A percentile compares a stretch with the other conserved stretches of the same genome.
These are phyloP conservation scores for Coemansia sp. DNA, from an alignment of 192 early-diverging fungal genomes.

Conservation along the genomic window DNA sequence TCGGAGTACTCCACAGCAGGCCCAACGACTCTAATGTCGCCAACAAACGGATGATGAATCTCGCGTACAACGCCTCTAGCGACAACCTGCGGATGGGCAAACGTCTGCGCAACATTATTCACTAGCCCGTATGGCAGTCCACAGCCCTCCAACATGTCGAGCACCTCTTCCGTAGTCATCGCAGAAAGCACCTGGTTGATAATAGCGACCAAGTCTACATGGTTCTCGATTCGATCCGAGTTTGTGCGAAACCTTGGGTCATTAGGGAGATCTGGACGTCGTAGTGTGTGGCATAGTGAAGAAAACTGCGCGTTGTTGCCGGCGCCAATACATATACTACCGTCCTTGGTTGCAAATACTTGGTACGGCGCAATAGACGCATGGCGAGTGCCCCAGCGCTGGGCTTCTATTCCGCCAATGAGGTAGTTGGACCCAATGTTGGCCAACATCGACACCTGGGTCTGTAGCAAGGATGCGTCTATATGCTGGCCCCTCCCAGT, in stretches of 20 bases:
- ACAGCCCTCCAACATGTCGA: slow-evolving; percentile 61
- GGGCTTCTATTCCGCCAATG: slow-evolving; percentile 76
- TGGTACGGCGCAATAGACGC: slow-evolving; percentile 93
- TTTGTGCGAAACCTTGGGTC: slow-evolving; percentile 68
- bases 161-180: slow-evolving; percentile 61
- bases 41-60: slow-evolving; percentile 80
- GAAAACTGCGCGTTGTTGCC: slow-evolving; percentile 87
- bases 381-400: slow-evolving; percentile 85
- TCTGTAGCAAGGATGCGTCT: slow-evolving; percentile 86
- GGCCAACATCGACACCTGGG: slow-evolving; percentile 81
- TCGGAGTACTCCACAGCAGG: slow-evolving; percentile 75
- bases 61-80: slow-evolving; percentile 73
- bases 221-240: slow-evolving; percentile 68
- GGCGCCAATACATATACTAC: slow-evolving; percentile 82
- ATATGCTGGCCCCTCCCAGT: slow-evolving; percentile 80
- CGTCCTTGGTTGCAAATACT: slow-evolving; percentile 74
- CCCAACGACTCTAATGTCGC: slow-evolving; percentile 74
- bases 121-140: slow-evolving; percentile 85
- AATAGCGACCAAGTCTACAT: slow-evolving; percentile 61
- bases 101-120: slow-evolving; percentile 74
- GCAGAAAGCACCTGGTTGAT: slow-evolving; percentile 55
- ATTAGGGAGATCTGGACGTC: slow-evolving; percentile 43
- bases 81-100: slow-evolving; percentile 69
- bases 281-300: slow-evolving; percentile 62
- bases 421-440: slow-evolving; percentile 90